A percentile compares a stretch with the other conserved stretches of the same genome.
Evolutionary conservation across 2,329 filamentous ascomycete genomes (phyloP).

Genomic region (Mycosphaerella sp.): DNA sequence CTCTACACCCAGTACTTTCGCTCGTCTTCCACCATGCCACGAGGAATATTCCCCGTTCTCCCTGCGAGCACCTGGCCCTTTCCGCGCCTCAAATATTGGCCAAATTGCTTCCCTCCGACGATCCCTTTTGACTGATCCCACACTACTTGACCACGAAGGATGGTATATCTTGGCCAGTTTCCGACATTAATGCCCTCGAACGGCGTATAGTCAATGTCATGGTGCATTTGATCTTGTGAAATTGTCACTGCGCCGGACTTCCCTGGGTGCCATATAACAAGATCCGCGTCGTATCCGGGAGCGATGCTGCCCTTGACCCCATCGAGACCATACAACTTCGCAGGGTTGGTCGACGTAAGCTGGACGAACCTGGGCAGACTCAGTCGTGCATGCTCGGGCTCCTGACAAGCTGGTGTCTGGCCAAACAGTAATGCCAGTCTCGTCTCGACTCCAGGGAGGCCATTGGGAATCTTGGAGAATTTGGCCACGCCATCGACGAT

Average conservation of each 20-base stretch:
- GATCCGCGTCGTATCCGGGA: slow-evolving; percentile 41
- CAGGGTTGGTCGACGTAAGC: slow-evolving; percentile 40
- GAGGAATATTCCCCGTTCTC: slow-evolving; percentile 28
- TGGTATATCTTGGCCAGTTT: slow-evolving; percentile 57
- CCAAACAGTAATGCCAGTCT: slow-evolving; percentile 38
- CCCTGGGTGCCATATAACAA: slow-evolving; percentile 40
- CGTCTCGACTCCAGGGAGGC: slow-evolving; percentile 40
- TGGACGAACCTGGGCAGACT: slow-evolving; percentile 41
- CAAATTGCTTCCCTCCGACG: slow-evolving; percentile 31
- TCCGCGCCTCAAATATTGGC: slow-evolving; percentile 35
- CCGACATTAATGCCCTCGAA: slow-evolving; percentile 52
- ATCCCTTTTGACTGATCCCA: slow-evolving; percentile 52
- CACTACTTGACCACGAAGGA: slow-evolving; percentile 53
- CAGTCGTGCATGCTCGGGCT: slow-evolving; percentile 24
- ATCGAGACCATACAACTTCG: slow-evolving; percentile 40
- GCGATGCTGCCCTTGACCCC: slow-evolving; percentile 38
- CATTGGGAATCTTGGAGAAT: slow-evolving; percentile 41
- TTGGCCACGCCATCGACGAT: slow-evolving; percentile 32
- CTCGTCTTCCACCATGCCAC: slow-evolving; percentile 30
- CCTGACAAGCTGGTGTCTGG: slow-evolving; percentile 28
- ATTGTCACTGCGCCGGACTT: slow-evolving; percentile 27
- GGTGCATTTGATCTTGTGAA: slow-evolving; percentile 48
- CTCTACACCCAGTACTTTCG: slow-evolving; percentile 25
- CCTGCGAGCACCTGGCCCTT: slow-evolving; percentile 30
- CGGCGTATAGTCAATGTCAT: slow-evolving; percentile 57